Evolutionary conservation across 306 rosid species (phyloP).

Genomic region (Quercus rubra): DNA sequence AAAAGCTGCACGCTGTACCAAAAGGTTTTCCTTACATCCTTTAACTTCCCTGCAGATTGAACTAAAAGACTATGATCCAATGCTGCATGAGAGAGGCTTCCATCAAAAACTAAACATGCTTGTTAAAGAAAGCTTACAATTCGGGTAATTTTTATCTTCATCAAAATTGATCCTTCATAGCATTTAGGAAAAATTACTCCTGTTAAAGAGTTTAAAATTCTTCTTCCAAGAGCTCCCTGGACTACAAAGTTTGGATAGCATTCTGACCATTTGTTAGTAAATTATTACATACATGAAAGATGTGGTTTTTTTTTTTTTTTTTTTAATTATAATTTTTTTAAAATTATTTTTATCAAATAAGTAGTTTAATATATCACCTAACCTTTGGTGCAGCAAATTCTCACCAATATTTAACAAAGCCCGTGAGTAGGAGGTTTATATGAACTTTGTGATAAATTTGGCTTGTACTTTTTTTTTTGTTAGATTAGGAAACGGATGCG

Average conservation of each 20-base stretch:
- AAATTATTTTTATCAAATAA: too few species aligned
- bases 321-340: too few species aligned
- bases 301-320: too few species aligned
- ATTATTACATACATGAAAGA: too few species aligned
- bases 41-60: conserved; percentile 49
- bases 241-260: not conserved
- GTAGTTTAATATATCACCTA: too few species aligned
- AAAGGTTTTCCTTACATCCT: not conserved
- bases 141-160: conserved; percentile 44
- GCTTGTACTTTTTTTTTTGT: too few species aligned
- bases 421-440: too few species aligned
- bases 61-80: conserved; percentile 54
- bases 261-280: not conserved
- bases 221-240: not conserved
- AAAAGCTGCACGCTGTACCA: too few species aligned
- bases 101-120: conserved; percentile 66
- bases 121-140: conserved; percentile 59
- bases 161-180: conserved; percentile 23
- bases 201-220: not conserved
- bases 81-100: conserved; percentile 77
- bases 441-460: too few species aligned
- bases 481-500: too few species aligned
- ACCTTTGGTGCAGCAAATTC: too few species aligned
- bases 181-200: conserved; percentile 4
- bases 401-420: too few species aligned